A percentile compares a stretch with the other conserved stretches of the same genome.
Conservation (phyloP, 2,329 filamentous ascomycete species). For the Onygenales sp. region DNA sequence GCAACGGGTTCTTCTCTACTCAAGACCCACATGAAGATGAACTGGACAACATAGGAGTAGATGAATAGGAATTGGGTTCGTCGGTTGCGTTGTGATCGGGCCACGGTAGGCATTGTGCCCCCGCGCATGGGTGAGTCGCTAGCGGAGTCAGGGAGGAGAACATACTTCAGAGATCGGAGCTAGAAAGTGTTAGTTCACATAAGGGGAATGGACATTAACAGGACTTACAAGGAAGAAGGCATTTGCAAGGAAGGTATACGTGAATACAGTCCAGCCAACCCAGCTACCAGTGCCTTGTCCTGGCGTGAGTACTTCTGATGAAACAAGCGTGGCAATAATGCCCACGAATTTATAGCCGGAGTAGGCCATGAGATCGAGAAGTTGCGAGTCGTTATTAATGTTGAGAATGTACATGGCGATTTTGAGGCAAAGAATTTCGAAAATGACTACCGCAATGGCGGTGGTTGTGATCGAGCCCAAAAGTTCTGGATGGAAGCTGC, state of each 20-base stretch:
- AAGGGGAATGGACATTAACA: neutral
- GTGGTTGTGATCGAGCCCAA: constrained; percentile 81
- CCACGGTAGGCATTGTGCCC: constrained; percentile 58
- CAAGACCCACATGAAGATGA: constrained; percentile 86
- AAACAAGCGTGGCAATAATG: constrained; percentile 76
- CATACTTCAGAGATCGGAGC: constrained; percentile 93
- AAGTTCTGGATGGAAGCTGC: constrained; percentile 88
- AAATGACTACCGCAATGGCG: constrained; percentile 69
- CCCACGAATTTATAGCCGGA: constrained; percentile 98
- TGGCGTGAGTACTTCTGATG: constrained; percentile 67
- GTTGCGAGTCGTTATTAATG: constrained; percentile 88
- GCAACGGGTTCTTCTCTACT: constrained; percentile 42
- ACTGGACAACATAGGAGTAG: constrained; percentile 89
- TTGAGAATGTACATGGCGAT: constrained; percentile 86
- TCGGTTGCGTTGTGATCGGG: constrained; percentile 74
- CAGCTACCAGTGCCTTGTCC: constrained; percentile 77
- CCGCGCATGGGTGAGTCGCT: constrained; percentile 53
- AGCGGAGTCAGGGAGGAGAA: constrained; percentile 76
- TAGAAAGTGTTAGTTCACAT: constrained; percentile 26
- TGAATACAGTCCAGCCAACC: constrained; percentile 80
- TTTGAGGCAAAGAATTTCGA: constrained; percentile 87
- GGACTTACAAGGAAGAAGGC: constrained; percentile 82
- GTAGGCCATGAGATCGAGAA: constrained; percentile 90
- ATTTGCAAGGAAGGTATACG: constrained; percentile 88
- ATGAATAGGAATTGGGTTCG: constrained; percentile 87